A percentile compares a stretch with the other conserved stretches of the same genome.
These are phyloP conservation scores for Tetrapisispora pingtungensis DNA, from an alignment of 805 yeast species.

Conservation along the genomic window DNA sequence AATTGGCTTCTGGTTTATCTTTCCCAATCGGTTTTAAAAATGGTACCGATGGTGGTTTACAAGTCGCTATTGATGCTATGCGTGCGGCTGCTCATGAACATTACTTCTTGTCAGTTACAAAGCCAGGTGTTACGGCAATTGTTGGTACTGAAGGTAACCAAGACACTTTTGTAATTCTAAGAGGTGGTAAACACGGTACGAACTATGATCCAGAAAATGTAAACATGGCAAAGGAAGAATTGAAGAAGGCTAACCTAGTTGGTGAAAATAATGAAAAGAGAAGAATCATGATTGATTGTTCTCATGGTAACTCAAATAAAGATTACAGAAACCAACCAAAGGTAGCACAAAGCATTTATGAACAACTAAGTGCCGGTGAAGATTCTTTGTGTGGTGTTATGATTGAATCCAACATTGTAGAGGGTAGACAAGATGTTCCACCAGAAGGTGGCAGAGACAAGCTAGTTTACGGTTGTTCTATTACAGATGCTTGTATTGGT, in stretches of 20 bases:
- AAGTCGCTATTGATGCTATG: conserved; percentile 90
- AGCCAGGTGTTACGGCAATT: conserved; percentile 94
- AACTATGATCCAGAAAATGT: conserved; percentile 83
- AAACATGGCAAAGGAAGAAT: conserved; percentile 57
- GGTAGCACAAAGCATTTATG: conserved; percentile 74
- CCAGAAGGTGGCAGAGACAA: conserved; percentile 45
- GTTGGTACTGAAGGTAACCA: conserved; percentile 93
- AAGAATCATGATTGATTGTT: conserved; percentile 92
- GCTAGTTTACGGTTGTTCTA: conserved; percentile 86
- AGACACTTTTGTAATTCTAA: conserved; percentile 83
- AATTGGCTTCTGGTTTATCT: conserved; percentile 93
- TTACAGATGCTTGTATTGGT: conserved; percentile 93
- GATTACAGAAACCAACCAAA: conserved; percentile 92
- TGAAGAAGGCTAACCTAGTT: conserved; percentile 39
- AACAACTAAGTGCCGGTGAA: conserved; percentile 76
- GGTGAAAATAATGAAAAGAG: conserved; percentile 37
- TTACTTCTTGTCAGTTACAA: conserved; percentile 95
- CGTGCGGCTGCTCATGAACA: conserved; percentile 86
- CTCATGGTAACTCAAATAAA: conserved; percentile 94
- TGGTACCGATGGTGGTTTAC: conserved; percentile 93
- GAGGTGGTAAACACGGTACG: conserved; percentile 94
- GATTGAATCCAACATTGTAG: conserved; percentile 89
- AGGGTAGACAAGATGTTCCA: conserved; percentile 83
- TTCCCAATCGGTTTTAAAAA: conserved; percentile 98
- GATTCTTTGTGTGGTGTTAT: conserved; percentile 77